Percentiles rank a stretch among this genome's conserved stretches.
Conservation (phyloP, 371 early-diverging fungal genomes). For the Choanephora cucurbitarum region DNA sequence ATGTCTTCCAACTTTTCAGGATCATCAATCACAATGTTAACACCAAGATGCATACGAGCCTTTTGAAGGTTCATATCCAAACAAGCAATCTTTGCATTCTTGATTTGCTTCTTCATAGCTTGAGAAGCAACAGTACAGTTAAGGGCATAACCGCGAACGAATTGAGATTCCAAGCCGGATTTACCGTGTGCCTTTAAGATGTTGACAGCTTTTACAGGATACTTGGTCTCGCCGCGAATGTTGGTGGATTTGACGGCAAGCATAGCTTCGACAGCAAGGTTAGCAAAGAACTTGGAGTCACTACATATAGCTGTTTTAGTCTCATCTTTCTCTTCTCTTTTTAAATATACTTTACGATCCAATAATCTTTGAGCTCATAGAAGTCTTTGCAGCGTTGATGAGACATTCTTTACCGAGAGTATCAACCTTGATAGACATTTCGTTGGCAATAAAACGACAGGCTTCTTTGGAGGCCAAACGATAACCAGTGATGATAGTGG, state of each 20-base stretch:
- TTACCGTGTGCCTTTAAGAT: slow-evolving; percentile 99
- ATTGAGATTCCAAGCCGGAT: slow-evolving; percentile 88
- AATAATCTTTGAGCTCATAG: slow-evolving; percentile 99
- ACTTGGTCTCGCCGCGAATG: slow-evolving; percentile 87
- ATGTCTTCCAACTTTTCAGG: slow-evolving; percentile 98
- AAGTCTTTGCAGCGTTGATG: slow-evolving; percentile 97
- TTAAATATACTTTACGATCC: slow-evolving; percentile 68
- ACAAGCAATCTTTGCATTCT: slow-evolving; percentile 97
- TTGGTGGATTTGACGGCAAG: slow-evolving; percentile 89
- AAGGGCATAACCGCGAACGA: slow-evolving; percentile 97
- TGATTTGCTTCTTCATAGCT: slow-evolving; percentile 91
- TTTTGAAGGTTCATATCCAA: slow-evolving; percentile 99
- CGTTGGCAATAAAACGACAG: slow-evolving; percentile 96
- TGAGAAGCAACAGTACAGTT: slow-evolving; percentile 98
- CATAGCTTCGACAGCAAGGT: slow-evolving; percentile 96
- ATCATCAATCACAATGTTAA: slow-evolving; percentile 97
- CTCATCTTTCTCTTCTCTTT: background rate
- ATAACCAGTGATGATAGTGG: slow-evolving; percentile 98
- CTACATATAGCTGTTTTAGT: too few relatives aligned
- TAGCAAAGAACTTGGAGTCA: slow-evolving; percentile 95
- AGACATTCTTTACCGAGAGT: slow-evolving; percentile 90
- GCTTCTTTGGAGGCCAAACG: slow-evolving; percentile 98
- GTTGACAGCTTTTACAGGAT: slow-evolving; percentile 98
- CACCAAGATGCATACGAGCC: slow-evolving; percentile 98
- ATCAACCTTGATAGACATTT: slow-evolving; percentile 95